These are phyloP conservation scores for Trichoderma harzianum DNA, from an alignment of 2,329 filamentous ascomycete genomes.

Conservation along the genomic window DNA sequence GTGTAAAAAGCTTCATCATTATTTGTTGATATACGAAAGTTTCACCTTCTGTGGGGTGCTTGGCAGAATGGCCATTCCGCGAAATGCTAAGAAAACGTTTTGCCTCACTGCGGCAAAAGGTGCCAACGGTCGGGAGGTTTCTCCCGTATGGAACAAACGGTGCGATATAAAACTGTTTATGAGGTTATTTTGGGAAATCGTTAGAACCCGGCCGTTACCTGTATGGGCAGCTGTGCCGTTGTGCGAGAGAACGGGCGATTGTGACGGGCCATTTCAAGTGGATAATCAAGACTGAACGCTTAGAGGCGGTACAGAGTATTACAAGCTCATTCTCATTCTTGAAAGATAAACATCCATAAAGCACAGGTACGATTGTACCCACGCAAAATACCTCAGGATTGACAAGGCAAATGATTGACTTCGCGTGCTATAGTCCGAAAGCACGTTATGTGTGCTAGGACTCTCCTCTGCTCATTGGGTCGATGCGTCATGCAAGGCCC, in stretches of 20 bases:
- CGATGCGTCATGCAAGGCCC: not conserved
- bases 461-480: not conserved
- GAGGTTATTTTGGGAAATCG: not conserved
- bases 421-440: not conserved
- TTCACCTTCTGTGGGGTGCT: not conserved
- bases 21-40: slow-evolving; percentile 8
- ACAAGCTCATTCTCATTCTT: not conserved
- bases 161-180: not conserved
- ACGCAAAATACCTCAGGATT: not conserved
- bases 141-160: not conserved
- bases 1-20: not conserved
- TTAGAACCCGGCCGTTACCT: not conserved
- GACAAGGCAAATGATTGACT: not conserved
- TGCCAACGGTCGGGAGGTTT: not conserved
- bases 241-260: not conserved
- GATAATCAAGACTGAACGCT: not conserved
- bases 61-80: not conserved
- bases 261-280: not conserved
- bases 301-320: not conserved
- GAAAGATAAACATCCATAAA: not conserved
- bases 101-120: not conserved
- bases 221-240: not conserved
- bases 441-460: not conserved
- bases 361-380: not conserved
- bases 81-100: not conserved